Percentiles rank a stretch among this genome's conserved stretches.
Conservation (phyloP, 441 rosid genomes). For the Erodium moschatum region DNA sequence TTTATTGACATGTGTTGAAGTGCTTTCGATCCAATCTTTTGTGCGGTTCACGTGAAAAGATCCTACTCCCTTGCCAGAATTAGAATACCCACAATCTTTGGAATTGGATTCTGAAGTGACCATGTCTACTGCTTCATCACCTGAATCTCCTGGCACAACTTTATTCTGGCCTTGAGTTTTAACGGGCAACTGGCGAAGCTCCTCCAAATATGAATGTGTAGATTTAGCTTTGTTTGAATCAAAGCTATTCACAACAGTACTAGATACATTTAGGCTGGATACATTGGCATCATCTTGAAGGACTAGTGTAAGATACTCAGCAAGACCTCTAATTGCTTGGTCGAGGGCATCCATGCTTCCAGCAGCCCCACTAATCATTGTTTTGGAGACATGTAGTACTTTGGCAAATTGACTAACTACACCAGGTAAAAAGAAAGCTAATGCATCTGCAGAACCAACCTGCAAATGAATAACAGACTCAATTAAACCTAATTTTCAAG, state of each 20-base stretch:
- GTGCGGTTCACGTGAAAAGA: conserved; percentile 65
- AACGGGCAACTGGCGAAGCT: conserved; percentile 51
- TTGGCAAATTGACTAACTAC: conserved; percentile 81
- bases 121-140: conserved; percentile 25
- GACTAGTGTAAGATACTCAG: conserved; percentile 87
- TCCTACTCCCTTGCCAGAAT: conserved; percentile 32
- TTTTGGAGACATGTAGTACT: conserved; percentile 65
- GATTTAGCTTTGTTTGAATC: conserved; percentile 35
- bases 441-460: conserved; percentile 83
- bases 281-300: conserved; percentile 63
- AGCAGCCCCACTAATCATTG: conserved; percentile 89
- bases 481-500: conserved; percentile 15
- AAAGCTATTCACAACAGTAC: conserved; percentile 24
- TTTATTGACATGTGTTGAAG: conserved; percentile 60
- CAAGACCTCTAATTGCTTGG: conserved; percentile 80
- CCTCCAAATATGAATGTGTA: conserved; percentile 45
- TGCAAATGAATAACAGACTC: conserved; percentile 25
- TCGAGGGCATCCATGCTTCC: conserved; percentile 74
- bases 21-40: conserved; percentile 69
- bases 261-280: conserved; percentile 29
- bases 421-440: conserved; percentile 96
- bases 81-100: conserved; percentile 24
- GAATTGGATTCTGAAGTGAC: conserved; percentile 24
- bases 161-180: conserved; percentile 34
- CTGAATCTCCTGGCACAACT: conserved; percentile 28